phyloP scores from a whole-genome alignment of 768 basidiomycete species.

The Mrakia gelida region DNA sequence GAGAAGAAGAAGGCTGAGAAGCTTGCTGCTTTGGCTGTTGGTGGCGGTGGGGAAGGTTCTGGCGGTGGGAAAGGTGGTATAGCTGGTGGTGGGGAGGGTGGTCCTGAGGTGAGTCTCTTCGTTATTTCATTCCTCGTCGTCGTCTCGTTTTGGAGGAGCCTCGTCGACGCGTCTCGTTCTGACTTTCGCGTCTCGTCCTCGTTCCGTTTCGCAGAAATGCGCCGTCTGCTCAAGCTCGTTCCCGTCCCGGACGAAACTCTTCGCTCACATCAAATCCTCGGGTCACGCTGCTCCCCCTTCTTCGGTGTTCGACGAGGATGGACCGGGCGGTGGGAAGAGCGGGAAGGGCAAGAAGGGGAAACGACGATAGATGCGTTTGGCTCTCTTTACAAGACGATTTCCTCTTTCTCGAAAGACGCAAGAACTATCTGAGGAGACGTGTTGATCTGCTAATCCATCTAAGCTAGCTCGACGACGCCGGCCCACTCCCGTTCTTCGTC shows the following conservation, averaged over 20 bases:
- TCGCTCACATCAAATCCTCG: constrained; percentile 63
- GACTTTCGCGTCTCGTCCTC: background rate
- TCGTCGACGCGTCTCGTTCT: background rate
- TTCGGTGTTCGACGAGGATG: constrained; percentile 3
- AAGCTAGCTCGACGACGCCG: background rate
- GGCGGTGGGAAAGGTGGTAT: background rate
- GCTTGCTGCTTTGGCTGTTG: constrained; percentile 34
- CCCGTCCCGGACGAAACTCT: constrained; percentile 66
- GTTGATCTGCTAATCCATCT: too few species aligned
- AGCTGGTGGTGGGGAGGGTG: background rate
- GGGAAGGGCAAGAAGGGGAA: constrained; percentile 17
- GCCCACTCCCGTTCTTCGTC: background rate
- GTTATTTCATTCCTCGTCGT: background rate
- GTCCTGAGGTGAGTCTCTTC: constrained; percentile 23
- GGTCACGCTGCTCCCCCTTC: constrained; percentile 56
- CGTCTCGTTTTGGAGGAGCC: too few species aligned
- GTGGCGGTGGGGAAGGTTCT: background rate
- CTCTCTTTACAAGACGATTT: background rate
- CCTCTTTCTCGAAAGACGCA: too few species aligned
- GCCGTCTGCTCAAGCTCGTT: constrained; percentile 66
- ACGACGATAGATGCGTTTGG: background rate
- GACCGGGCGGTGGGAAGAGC: background rate
- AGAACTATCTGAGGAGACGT: too few species aligned
- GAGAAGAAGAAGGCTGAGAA: constrained; percentile 57
- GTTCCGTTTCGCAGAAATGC: constrained; percentile 49